phyloP scores from a whole-genome alignment of 2,329 filamentous ascomycete genomes.

The Akanthomyces lecanii region DNA sequence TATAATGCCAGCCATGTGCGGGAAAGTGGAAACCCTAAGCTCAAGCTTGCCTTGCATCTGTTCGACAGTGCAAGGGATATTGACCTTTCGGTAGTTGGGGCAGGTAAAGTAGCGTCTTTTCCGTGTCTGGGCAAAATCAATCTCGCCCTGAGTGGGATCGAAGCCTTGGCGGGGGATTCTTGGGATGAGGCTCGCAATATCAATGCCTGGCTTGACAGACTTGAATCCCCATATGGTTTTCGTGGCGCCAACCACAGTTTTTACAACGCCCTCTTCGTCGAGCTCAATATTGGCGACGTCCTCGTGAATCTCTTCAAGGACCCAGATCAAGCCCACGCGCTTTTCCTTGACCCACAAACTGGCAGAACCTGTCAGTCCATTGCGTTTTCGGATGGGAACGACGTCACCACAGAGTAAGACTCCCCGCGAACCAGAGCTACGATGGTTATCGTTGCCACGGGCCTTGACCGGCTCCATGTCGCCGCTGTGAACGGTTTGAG shows the following conservation, averaged over 20 bases:
- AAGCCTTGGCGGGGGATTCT: slow-evolving; percentile 73
- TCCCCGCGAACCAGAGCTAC: slow-evolving; percentile 73
- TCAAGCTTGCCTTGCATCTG: slow-evolving; percentile 65
- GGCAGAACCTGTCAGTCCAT: slow-evolving; percentile 85
- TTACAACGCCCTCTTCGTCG: slow-evolving; percentile 72
- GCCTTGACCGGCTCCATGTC: slow-evolving; percentile 54
- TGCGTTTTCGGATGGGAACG: slow-evolving; percentile 95
- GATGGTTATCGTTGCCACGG: slow-evolving; percentile 55
- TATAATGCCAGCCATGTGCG: slow-evolving; percentile 95
- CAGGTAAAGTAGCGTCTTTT: slow-evolving; percentile 80
- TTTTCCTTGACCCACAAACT: slow-evolving; percentile 99
- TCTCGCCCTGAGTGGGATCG: slow-evolving; percentile 63
- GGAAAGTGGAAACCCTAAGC: slow-evolving; percentile 86
- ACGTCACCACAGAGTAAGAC: slow-evolving; percentile 94
- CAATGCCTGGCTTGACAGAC: slow-evolving; percentile 60
- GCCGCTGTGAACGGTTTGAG: slow-evolving; percentile 60
- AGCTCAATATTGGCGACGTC: slow-evolving; percentile 76
- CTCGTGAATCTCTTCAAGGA: slow-evolving; percentile 94
- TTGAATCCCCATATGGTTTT: slow-evolving; percentile 81
- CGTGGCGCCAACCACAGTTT: slow-evolving; percentile 68
- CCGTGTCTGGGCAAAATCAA: slow-evolving; percentile 73
- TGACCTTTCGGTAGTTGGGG: slow-evolving; percentile 68
- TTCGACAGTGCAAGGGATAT: slow-evolving; percentile 79
- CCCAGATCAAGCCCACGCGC: slow-evolving; percentile 89
- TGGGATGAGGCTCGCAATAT: slow-evolving; percentile 75